These are phyloP conservation scores for Tulasnella sp. DNA, from an alignment of 768 basidiomycete genomes.

Conservation along the genomic window DNA sequence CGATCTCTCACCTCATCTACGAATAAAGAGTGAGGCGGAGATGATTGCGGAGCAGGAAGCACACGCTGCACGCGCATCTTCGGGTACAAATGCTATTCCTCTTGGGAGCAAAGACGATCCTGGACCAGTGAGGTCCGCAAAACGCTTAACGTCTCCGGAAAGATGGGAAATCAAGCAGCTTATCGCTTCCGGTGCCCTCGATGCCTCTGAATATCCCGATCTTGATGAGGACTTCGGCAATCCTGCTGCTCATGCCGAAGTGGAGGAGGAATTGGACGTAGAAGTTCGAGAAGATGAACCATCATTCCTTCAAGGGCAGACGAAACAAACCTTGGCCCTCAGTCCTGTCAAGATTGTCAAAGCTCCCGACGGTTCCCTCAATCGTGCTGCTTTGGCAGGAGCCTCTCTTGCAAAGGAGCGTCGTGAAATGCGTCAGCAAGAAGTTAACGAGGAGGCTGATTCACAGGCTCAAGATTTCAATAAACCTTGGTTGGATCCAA, in stretches of 20 bases:
- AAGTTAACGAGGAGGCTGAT: conserved; percentile 87
- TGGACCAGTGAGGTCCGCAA: conserved; percentile 57
- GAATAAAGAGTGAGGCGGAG: conserved; percentile 89
- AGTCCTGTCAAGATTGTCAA: conserved; percentile 98
- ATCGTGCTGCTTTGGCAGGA: conserved; percentile 87
- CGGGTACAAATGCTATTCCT: conserved; percentile 82
- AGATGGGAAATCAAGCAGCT: conserved; percentile 99
- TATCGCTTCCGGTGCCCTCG: conserved; percentile 86
- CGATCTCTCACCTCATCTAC: conserved; percentile 88
- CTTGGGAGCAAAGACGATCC: conserved; percentile 42
- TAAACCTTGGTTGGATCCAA: conserved; percentile 95
- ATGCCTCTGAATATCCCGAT: conserved; percentile 87
- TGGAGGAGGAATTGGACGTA: conserved; percentile 94
- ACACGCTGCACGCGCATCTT: conserved; percentile 46
- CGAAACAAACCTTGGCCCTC: conserved; percentile 85
- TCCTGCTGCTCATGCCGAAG: conserved; percentile 64
- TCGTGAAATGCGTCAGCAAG: conserved; percentile 85
- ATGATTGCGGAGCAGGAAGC: conserved; percentile 62
- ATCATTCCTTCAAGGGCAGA: conserved; percentile 89
- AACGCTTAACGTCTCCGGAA: conserved; percentile 88
- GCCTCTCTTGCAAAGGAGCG: conserved; percentile 91
- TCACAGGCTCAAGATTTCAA: conserved; percentile 89
- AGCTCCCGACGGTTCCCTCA: conserved; percentile 93
- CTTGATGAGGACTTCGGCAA: conserved; percentile 76
- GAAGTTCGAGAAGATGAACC: conserved; percentile 96